A percentile compares a stretch with the other conserved stretches of the same genome.
Evolutionary conservation across 2,329 filamentous ascomycete species (phyloP).

Genomic region (Onygenales sp.): DNA sequence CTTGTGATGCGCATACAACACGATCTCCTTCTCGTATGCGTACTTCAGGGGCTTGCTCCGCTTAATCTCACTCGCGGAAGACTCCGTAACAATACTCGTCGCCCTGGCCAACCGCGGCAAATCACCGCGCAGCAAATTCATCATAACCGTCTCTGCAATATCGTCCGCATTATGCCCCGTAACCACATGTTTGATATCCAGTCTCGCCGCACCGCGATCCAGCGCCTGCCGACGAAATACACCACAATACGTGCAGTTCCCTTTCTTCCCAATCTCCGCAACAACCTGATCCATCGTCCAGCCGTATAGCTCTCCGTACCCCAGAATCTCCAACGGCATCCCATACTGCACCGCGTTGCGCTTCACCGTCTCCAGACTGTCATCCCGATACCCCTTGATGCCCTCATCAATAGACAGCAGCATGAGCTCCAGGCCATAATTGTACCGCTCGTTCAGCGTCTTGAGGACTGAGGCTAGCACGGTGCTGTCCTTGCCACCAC

Average conservation of each 20-base stretch:
- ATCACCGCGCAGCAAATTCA: constrained; percentile 91
- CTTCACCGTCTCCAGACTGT: constrained; percentile 93
- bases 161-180: constrained; percentile 98
- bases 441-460: constrained; percentile 80
- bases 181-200: constrained; percentile 86
- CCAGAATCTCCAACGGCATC: constrained; percentile 84
- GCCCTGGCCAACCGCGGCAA: constrained; percentile 76
- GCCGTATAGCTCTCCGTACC: constrained; percentile 88
- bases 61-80: constrained; percentile 75
- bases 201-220: constrained; percentile 78
- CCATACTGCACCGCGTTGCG: constrained; percentile 83
- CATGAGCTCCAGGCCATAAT: constrained; percentile 76
- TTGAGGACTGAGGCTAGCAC: constrained; percentile 91
- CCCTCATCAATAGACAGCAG: constrained; percentile 92
- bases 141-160: constrained; percentile 91
- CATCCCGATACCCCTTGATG: constrained; percentile 93
- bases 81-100: constrained; percentile 79
- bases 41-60: constrained; percentile 96
- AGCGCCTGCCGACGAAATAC: constrained; percentile 91
- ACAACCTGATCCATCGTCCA: constrained; percentile 99
- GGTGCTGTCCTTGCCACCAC: constrained; percentile 94
- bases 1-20: constrained; percentile 93
- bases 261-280: constrained; percentile 90
- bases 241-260: constrained; percentile 97
- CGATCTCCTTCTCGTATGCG: constrained; percentile 98